These are phyloP conservation scores for Xylaria hypoxylon DNA, from an alignment of 2,329 filamentous ascomycete genomes.

Conservation along the genomic window DNA sequence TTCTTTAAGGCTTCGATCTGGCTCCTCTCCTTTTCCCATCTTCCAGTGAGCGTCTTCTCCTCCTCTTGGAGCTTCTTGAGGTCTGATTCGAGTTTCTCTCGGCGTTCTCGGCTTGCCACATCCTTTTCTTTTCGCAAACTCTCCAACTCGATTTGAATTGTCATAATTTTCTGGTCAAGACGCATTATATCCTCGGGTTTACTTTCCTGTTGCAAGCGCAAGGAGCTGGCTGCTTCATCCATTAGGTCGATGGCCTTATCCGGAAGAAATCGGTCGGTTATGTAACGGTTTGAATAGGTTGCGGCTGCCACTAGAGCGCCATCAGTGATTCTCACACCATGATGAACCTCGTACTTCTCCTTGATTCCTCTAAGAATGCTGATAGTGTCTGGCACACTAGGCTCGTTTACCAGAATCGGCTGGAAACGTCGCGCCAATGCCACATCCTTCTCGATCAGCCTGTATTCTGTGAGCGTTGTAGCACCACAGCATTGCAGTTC, in stretches of 20 bases:
- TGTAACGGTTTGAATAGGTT: conserved; percentile 93
- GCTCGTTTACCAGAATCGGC: conserved; percentile 92
- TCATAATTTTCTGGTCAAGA: conserved; percentile 95
- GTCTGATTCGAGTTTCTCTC: conserved; percentile 84
- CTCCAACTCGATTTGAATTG: conserved; percentile 95
- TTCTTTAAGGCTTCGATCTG: conserved; percentile 91
- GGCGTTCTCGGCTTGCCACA: conserved; percentile 85
- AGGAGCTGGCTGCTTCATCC: conserved; percentile 91
- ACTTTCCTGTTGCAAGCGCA: conserved; percentile 93
- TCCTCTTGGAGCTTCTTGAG: conserved; percentile 83
- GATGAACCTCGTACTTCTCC: conserved; percentile 96
- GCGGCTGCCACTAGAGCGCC: conserved; percentile 91
- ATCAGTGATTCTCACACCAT: conserved; percentile 95
- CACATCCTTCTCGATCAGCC: conserved; percentile 94
- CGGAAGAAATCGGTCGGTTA: conserved; percentile 93
- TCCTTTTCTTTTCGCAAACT: conserved; percentile 95
- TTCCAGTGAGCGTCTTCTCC: conserved; percentile 76
- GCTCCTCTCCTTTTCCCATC: conserved; percentile 89
- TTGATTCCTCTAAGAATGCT: conserved; percentile 97
- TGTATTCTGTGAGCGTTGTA: conserved; percentile 92
- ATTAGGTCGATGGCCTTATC: conserved; percentile 98
- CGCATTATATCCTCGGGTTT: conserved; percentile 95
- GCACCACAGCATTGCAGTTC: conserved; percentile 96
- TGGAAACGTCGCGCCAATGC: conserved; percentile 93
- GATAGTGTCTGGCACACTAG: conserved; percentile 90